These are phyloP conservation scores for Peterozyma toletana DNA, from an alignment of 805 yeast species.

Conservation along the genomic window DNA sequence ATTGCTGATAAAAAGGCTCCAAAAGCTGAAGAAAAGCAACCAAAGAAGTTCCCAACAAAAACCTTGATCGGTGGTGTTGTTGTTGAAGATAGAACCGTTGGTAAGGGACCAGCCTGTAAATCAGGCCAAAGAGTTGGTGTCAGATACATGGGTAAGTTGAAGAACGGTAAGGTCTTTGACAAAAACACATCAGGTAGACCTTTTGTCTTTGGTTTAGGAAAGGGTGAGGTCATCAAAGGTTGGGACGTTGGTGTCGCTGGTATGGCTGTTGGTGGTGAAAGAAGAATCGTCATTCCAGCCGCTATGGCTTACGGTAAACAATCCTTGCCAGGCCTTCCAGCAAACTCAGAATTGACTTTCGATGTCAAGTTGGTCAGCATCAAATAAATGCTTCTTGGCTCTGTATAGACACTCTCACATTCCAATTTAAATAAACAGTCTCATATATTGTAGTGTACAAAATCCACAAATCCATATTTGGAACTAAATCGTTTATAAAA, in stretches of 20 bases:
- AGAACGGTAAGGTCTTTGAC: constrained; percentile 94
- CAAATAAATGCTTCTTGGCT: constrained; percentile 41
- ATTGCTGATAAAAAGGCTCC: constrained; percentile 15
- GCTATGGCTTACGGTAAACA: constrained; percentile 94
- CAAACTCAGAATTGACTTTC: constrained; percentile 92
- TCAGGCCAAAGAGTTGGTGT: constrained; percentile 88
- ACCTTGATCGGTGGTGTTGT: constrained; percentile 89
- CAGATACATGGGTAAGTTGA: constrained; percentile 95
- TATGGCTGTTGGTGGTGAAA: constrained; percentile 98
- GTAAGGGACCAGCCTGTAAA: constrained; percentile 85
- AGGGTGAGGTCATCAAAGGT: constrained; percentile 98
- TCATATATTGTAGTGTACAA: no score
- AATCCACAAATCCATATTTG: no score
- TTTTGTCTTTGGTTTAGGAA: constrained; percentile 82
- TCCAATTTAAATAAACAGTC: no score
- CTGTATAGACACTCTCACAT: no score
- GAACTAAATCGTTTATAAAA: no score
- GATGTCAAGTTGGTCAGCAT: constrained; percentile 90
- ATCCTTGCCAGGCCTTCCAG: constrained; percentile 94
- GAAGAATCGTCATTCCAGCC: constrained; percentile 94
- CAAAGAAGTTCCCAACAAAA: constrained; percentile 60
- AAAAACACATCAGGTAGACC: constrained; percentile 98
- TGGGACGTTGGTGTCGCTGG: constrained; percentile 99
- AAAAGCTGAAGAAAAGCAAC: constrained; percentile 20
- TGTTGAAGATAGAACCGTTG: constrained; percentile 86